Conservation (phyloP, 345 rosid genomes). For the Hibiscus syriacus region DNA sequence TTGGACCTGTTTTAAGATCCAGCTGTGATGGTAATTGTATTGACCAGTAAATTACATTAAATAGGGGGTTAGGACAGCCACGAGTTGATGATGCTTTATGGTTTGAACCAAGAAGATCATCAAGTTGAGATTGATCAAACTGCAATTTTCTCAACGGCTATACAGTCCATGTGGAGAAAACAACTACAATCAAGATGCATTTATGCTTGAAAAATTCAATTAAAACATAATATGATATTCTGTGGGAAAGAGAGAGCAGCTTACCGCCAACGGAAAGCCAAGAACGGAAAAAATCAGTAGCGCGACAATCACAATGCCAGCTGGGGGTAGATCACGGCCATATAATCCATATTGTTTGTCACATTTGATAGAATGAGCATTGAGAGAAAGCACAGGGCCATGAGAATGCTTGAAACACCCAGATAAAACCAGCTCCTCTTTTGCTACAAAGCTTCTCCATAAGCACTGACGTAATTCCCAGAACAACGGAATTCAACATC, state of each 20-base stretch:
- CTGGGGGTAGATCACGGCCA: constrained; percentile 64
- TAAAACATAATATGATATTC: background rate
- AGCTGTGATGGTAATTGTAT: background rate
- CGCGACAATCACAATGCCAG: too few relatives aligned
- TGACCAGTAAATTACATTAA: background rate
- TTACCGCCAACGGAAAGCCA: constrained; percentile 84
- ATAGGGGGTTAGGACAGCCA: background rate
- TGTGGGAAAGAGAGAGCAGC: constrained; percentile 26
- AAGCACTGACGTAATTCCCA: constrained; percentile 79
- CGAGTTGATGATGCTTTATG: background rate
- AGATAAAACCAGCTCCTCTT: constrained; percentile 95
- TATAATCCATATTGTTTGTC: constrained; percentile 44
- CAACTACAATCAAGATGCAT: background rate
- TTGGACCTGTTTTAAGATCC: constrained; percentile 1
- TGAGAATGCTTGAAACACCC: constrained; percentile 75
- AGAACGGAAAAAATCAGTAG: constrained; percentile 56
- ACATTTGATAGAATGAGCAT: constrained; percentile 62
- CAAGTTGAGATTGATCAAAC: constrained; percentile 1
- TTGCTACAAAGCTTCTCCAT: constrained; percentile 92
- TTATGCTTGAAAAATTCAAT: background rate
- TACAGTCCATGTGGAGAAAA: background rate
- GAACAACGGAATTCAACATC: too few relatives aligned
- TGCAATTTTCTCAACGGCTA: background rate
- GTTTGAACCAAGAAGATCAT: background rate
- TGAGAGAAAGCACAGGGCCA: constrained; percentile 80